These are phyloP conservation scores for Pichia sp. DNA, from an alignment of 1,139 yeast species.

Conservation along the genomic window DNA sequence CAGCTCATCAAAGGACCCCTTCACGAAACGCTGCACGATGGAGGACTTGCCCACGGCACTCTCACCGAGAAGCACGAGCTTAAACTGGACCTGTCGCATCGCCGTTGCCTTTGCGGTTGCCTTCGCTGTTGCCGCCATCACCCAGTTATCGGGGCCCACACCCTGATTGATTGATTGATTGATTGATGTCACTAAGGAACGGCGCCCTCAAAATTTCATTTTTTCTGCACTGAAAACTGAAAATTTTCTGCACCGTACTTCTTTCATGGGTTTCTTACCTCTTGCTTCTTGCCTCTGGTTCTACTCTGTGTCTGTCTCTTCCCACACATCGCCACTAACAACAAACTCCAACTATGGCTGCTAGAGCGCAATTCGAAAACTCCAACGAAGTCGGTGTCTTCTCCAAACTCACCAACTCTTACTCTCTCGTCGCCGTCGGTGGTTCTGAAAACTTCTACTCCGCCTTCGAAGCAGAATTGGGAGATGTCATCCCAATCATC, in stretches of 20 bases:
- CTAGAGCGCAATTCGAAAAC: constrained; percentile 68
- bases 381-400: constrained; percentile 98
- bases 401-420: constrained; percentile 92
- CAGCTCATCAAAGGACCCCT: constrained; percentile 88
- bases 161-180: too few relatives aligned
- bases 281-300: too few relatives aligned
- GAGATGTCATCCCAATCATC: constrained; percentile 92
- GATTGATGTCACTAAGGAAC: too few relatives aligned
- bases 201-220: too few relatives aligned
- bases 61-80: constrained; percentile 67
- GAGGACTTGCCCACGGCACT: constrained; percentile 96
- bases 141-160: too few relatives aligned
- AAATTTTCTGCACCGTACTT: too few relatives aligned
- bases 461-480: constrained; percentile 95
- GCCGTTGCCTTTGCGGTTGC: neutral
- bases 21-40: constrained; percentile 87
- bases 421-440: constrained; percentile 94
- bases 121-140: neutral
- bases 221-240: too few relatives aligned
- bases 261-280: too few relatives aligned
- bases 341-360: constrained; percentile 11
- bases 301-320: neutral
- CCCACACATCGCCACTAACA: too few relatives aligned
- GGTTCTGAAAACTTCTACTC: constrained; percentile 98
- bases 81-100: constrained; percentile 60